phyloP scores from a whole-genome alignment of 2,329 filamentous ascomycete species.

The Colletotrichum acutatum region DNA sequence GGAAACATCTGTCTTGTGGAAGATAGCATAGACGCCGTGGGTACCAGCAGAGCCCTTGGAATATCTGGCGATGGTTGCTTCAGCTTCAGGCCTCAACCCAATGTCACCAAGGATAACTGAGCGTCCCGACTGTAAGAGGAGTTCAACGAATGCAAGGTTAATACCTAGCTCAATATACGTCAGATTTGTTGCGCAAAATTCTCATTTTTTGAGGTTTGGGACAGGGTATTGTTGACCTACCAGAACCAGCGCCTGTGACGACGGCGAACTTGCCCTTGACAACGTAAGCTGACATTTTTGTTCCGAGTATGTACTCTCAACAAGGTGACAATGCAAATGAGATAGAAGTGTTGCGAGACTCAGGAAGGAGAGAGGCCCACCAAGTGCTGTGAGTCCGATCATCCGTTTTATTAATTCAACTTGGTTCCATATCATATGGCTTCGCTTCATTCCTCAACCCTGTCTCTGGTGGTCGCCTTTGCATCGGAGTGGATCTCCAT shows the following conservation, averaged over 20 bases:
- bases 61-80: slow-evolving; percentile 34
- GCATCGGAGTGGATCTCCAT: no score
- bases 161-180: slow-evolving; percentile 35
- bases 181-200: neutral
- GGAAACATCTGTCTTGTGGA: slow-evolving; percentile 41
- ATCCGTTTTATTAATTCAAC: neutral
- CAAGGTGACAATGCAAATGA: neutral
- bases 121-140: slow-evolving; percentile 39
- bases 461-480: neutral
- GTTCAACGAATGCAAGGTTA: slow-evolving; percentile 36
- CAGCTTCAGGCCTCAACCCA: slow-evolving; percentile 38
- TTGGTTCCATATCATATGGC: neutral
- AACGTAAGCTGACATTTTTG: neutral
- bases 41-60: neutral
- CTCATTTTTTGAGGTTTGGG: neutral
- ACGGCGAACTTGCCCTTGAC: neutral
- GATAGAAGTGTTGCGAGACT: no score
- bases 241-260: neutral
- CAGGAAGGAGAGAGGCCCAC: neutral
- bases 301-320: neutral
- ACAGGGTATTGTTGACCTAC: neutral
- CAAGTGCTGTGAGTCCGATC: neutral
- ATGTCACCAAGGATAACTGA: slow-evolving; percentile 43
- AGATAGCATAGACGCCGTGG: slow-evolving; percentile 26
- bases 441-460: neutral